Percentiles rank a stretch among this genome's conserved stretches.
Evolutionary conservation across 495 filamentous ascomycete genomes (phyloP).

Genomic region (Penicillium antarcticum): DNA sequence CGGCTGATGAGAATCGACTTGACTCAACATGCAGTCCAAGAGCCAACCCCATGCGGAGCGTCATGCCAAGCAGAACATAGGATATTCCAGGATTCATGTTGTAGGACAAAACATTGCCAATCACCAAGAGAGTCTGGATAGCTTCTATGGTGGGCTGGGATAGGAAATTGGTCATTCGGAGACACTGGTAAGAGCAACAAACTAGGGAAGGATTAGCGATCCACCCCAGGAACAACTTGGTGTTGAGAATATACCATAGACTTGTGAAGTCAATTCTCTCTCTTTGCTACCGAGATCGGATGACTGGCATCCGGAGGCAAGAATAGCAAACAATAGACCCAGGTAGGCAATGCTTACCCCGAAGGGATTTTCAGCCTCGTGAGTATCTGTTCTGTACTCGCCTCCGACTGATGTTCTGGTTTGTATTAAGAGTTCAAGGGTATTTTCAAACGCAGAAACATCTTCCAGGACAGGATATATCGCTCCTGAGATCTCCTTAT

Average conservation of each 20-base stretch:
- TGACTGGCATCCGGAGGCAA: slow-evolving; percentile 80
- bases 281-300: slow-evolving; percentile 63
- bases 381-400: slow-evolving; percentile 33
- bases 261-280: slow-evolving; percentile 55
- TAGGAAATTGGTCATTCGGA: slow-evolving; percentile 60
- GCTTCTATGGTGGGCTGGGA: slow-evolving; percentile 56
- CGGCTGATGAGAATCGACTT: slow-evolving; percentile 40
- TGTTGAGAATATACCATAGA: slow-evolving; percentile 42
- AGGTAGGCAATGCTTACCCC: slow-evolving; percentile 62
- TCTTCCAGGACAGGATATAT: slow-evolving; percentile 80
- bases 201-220: slow-evolving; percentile 26
- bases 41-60: slow-evolving; percentile 55
- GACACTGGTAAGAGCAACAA: slow-evolving; percentile 61
- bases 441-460: slow-evolving; percentile 65
- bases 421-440: slow-evolving; percentile 64
- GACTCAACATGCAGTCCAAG: slow-evolving; percentile 55
- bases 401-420: slow-evolving; percentile 53
- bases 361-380: slow-evolving; percentile 43
- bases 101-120: slow-evolving; percentile 60
- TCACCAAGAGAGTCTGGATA: slow-evolving; percentile 55
- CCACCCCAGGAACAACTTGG: background rate
- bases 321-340: slow-evolving; percentile 71
- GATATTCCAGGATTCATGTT: slow-evolving; percentile 65
- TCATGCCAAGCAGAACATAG: slow-evolving; percentile 56
- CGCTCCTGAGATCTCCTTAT: slow-evolving; percentile 77